phyloP scores from a whole-genome alignment of 257 asterid genomes.

The Lantana camara region DNA sequence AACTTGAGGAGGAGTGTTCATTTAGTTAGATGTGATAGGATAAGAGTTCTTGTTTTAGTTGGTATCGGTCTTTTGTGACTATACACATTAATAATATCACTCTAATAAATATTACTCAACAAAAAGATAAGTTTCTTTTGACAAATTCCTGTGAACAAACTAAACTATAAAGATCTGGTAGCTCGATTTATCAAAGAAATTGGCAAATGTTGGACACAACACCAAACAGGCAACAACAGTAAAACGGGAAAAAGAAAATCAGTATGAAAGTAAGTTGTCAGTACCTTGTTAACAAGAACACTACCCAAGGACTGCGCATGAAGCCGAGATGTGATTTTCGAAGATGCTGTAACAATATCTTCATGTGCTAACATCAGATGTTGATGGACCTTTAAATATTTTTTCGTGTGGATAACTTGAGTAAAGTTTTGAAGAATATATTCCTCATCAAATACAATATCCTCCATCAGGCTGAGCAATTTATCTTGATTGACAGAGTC shows the following conservation, averaged over 20 bases:
- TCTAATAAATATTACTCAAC: too few relatives aligned
- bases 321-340: slow-evolving; percentile 31
- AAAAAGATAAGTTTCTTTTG: neutral
- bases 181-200: neutral
- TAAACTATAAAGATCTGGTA: neutral
- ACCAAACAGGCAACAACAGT: neutral
- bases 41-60: too few relatives aligned
- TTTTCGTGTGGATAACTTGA: slow-evolving; percentile 57
- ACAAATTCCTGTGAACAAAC: slow-evolving; percentile 3
- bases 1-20: too few relatives aligned
- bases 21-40: too few relatives aligned
- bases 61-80: too few relatives aligned
- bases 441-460: slow-evolving; percentile 54
- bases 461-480: slow-evolving; percentile 72
- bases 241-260: neutral
- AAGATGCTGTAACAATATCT: slow-evolving; percentile 33
- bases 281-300: slow-evolving; percentile 78
- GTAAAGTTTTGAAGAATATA: slow-evolving; percentile 51
- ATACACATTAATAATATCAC: too few relatives aligned
- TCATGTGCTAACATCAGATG: slow-evolving; percentile 38
- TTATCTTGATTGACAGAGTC: slow-evolving; percentile 77
- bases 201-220: neutral
- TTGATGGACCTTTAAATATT: slow-evolving; percentile 49
- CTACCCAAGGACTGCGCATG: slow-evolving; percentile 39
- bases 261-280: neutral